Base-by-base conservation (phyloP, 345 rosid genomes). In the Pseudoturritis turrita region DNA sequence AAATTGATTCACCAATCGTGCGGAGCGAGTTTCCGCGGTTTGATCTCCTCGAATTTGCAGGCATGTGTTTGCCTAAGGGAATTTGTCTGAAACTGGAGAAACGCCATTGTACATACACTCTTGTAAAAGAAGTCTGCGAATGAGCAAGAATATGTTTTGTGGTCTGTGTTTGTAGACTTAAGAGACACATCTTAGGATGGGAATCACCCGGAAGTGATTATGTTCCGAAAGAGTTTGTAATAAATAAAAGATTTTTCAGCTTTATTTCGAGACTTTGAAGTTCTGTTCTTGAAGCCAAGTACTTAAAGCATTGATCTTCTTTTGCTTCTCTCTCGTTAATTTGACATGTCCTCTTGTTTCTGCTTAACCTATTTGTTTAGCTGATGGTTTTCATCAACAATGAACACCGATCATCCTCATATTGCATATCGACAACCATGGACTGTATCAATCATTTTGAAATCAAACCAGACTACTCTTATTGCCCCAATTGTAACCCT, bases 171-270 rank as follows among this genome's bases (percentile, higher is more conserved):
- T 26, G 21, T 33, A 25, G 28, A 33, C 37, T 33, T 33, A 26
- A 26, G 7, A 36, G 65, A 19, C 33, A 14, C 62, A 47, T 10
- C 19, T 46, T 10, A 49, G 60, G 44, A 45, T 50, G 39, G 9
- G 25, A 51, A 50, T 52, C 51, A 0, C 6, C 5, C 22, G 29
- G 5, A 62, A 62, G 10, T 18, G 17, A 40, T 74, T 14, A 37
- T 66, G 61, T 66, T 49, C 50, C 22, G 21, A 9, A 58, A 21
- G 37, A 49, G 73, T 65, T 54, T 74, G 73, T 74, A 67, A 59
- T 58, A 59, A n/a, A n/a, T n/a, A n/a, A n/a, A 40, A 23, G 35
- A 35, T 21, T 14, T 37, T 0, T 40, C 10, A 57, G 72, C 46
- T 57, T 57, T 40, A 13, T 28, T 40, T 56, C 3, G 14, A 37